These are phyloP conservation scores for Bacidia gigantensis DNA, from an alignment of 495 filamentous ascomycete species.

Conservation along the genomic window DNA sequence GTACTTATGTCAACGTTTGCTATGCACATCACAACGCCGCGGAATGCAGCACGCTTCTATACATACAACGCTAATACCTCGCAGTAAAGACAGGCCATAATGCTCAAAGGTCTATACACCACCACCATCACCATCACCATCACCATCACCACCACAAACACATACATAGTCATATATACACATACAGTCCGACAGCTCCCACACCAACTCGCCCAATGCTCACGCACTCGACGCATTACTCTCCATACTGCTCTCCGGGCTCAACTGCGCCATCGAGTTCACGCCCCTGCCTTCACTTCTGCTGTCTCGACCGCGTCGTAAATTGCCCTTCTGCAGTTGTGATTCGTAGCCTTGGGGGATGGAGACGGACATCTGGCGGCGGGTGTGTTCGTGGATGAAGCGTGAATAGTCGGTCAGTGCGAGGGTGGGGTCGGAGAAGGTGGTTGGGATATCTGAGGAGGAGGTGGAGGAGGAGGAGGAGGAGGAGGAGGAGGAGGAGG, in stretches of 20 bases:
- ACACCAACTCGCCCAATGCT: not conserved
- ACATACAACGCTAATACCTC: not conserved
- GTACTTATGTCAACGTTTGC: too few relatives aligned
- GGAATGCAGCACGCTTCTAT: not conserved
- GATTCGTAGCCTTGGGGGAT: not conserved
- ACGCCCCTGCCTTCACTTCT: not conserved
- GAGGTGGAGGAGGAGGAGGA: not conserved
- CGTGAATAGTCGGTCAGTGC: not conserved
- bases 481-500: not conserved
- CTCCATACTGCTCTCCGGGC: not conserved
- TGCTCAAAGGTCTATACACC: too few relatives aligned
- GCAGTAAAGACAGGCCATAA: not conserved
- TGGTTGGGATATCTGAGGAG: not conserved
- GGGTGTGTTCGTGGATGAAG: not conserved
- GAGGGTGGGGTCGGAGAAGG: not conserved
- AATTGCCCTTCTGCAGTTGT: not conserved
- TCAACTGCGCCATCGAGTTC: not conserved
- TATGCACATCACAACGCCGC: too few relatives aligned
- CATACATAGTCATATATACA: too few relatives aligned
- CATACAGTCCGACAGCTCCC: too few relatives aligned
- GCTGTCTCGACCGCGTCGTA: not conserved
- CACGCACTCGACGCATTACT: not conserved
- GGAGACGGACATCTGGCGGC: not conserved
- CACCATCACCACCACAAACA: too few relatives aligned
- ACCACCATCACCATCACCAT: too few relatives aligned